Evolutionary conservation across 169 alveolate species (phyloP).

Genomic region (Plasmodium gallinaceum): DNA sequence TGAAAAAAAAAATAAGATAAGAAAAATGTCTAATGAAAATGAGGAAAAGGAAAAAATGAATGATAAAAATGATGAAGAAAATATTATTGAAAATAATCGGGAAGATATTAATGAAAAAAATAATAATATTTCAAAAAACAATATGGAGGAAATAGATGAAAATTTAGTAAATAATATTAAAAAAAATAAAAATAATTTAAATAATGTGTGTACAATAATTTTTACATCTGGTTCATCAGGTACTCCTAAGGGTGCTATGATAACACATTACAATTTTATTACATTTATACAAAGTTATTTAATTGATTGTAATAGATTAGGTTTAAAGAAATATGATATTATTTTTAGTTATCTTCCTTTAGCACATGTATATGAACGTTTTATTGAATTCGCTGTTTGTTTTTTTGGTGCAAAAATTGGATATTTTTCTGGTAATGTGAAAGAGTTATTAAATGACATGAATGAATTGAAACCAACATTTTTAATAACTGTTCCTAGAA

Average conservation of each 20-base stretch:
- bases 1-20: not conserved
- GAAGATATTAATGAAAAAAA: not conserved
- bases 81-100: not conserved
- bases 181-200: slow-evolving; percentile 15
- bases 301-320: slow-evolving; percentile 83
- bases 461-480: slow-evolving; percentile 84
- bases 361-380: slow-evolving; percentile 94
- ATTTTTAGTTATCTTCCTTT: slow-evolving; percentile 92
- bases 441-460: slow-evolving; percentile 91
- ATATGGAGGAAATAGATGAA: not conserved
- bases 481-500: slow-evolving; percentile 85
- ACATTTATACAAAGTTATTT: slow-evolving; percentile 80
- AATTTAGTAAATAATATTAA: slow-evolving; percentile 13
- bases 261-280: slow-evolving; percentile 89
- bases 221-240: slow-evolving; percentile 95
- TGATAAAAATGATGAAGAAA: not conserved
- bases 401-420: slow-evolving; percentile 89
- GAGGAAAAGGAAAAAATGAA: not conserved
- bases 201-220: slow-evolving; percentile 61
- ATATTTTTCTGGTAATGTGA: slow-evolving; percentile 92
- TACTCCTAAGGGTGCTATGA: slow-evolving; percentile 95
- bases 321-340: slow-evolving; percentile 79
- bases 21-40: not conserved
- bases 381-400: slow-evolving; percentile 83
- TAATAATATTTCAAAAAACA: not conserved